A percentile compares a stretch with the other conserved stretches of the same genome.
Evolutionary conservation across 164 flowering plant genomes (phyloP).

Genomic region (Magnolia kwangsiensis): DNA sequence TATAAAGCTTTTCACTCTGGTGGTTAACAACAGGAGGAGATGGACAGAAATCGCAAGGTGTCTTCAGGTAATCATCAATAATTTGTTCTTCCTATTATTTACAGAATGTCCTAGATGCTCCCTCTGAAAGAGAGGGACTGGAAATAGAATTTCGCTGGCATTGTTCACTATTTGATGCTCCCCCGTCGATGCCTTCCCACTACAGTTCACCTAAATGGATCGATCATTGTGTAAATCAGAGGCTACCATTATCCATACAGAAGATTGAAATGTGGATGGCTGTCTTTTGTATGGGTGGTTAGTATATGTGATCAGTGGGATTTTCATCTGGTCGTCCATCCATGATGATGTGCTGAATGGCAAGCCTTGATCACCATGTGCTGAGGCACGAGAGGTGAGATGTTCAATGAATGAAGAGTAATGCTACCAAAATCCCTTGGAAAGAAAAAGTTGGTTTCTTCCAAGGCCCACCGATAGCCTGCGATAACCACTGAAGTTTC

Average conservation of each 20-base stretch:
- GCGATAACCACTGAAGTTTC: background rate
- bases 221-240: background rate
- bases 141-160: background rate
- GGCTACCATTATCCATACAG: background rate
- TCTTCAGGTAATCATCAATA: conserved; percentile 53
- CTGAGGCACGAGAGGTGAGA: background rate
- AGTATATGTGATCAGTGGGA: background rate
- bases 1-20: background rate
- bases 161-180: background rate
- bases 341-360: background rate
- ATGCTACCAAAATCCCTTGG: background rate
- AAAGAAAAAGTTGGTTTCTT: background rate
- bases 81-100: background rate
- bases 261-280: background rate
- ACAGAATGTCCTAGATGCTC: background rate
- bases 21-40: conserved; percentile 64
- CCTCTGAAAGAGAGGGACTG: background rate
- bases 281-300: background rate
- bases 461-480: background rate
- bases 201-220: background rate
- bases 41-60: conserved; percentile 77
- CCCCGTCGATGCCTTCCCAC: background rate
- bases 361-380: background rate
- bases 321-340: background rate
- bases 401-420: background rate